Conservation (phyloP, 1,284 basidiomycete species). For the Ceratobasidium sp. region DNA sequence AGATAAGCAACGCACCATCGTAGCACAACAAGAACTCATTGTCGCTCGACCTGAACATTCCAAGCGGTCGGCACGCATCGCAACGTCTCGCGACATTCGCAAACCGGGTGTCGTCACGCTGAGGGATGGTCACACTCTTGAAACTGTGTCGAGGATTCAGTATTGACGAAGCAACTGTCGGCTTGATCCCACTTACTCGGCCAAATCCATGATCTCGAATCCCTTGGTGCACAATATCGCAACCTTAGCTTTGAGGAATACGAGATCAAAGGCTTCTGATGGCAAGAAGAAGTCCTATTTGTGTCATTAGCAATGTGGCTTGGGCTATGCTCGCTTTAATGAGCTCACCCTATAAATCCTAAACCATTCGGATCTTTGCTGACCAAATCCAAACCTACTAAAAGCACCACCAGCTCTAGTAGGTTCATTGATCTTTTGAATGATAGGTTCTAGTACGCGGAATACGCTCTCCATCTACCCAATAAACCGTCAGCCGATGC, state of each 20-base stretch:
- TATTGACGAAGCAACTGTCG: neutral
- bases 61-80: conserved; percentile 82
- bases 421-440: conserved; percentile 81
- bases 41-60: conserved; percentile 89
- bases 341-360: conserved; percentile 73
- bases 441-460: conserved; percentile 90
- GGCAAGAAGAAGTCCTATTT: conserved; percentile 86
- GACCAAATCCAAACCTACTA: conserved; percentile 76
- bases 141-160: conserved; percentile 57
- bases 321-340: neutral
- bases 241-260: conserved; percentile 90
- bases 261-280: conserved; percentile 85
- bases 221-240: conserved; percentile 91
- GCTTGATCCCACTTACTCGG: conserved; percentile 63
- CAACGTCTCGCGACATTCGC: conserved; percentile 79
- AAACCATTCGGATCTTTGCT: conserved; percentile 89
- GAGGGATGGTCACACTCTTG: conserved; percentile 87
- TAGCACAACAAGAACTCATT: conserved; percentile 94
- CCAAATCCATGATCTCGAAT: conserved; percentile 97
- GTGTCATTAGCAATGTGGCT: neutral
- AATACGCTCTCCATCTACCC: conserved; percentile 85
- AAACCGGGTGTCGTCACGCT: conserved; percentile 74
- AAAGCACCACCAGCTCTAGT: conserved; percentile 69
- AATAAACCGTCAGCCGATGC: conserved; percentile 8
- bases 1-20: conserved; percentile 63